Base-by-base conservation (phyloP, 2,329 filamentous ascomycete genomes). In the Diaporthe sp. region DNA sequence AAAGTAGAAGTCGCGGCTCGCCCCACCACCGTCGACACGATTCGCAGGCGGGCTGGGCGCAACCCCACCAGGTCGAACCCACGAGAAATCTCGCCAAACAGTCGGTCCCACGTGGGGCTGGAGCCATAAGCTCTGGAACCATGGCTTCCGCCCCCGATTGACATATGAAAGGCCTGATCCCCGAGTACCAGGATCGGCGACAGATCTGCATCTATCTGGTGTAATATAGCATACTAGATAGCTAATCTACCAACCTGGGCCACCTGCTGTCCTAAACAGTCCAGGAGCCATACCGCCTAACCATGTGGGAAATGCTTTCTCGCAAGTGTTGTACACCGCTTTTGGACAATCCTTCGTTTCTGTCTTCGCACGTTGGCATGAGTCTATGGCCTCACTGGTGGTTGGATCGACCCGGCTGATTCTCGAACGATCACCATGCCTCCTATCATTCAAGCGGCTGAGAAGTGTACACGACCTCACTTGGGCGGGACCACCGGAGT, bases 51-150 rank as follows among this genome's bases (percentile, higher is more conserved):
- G 33, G 55, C 66, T 35, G 33, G 30, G 38, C 30, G 30, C 30
- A 60, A 17, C 72, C 64, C 72, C 72, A 71, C 72, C 66, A 33
- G 30, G 19, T 71, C 66, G 72, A 76, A 76, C 17, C 60, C 68
- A 72, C 74, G 74, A 76, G 74, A 76, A 75, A 74, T 76, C 61
- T 76, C 74, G 74, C 74, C 74, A 74, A 75, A 64, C 57, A 33
- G 47, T 28, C 40, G 61, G 68, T 64, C 58, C 42, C 74, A 76
- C 74, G 74, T 76, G 74, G 74, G 74, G 74, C 54, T n/a, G 47
- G 38, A 35, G 54, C 33, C 58, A 19, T 45, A 22, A 30, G 28
- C 47, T 47, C 55, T 71, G 30, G 55, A 47, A 28, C 54, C 30
- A 28, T 8, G 33, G 45, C 22, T 52, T 19, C n/a, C n/a, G 35